Evolutionary conservation across 2,329 filamentous ascomycete genomes (phyloP).

Genomic region (Colletotrichum sidae): DNA sequence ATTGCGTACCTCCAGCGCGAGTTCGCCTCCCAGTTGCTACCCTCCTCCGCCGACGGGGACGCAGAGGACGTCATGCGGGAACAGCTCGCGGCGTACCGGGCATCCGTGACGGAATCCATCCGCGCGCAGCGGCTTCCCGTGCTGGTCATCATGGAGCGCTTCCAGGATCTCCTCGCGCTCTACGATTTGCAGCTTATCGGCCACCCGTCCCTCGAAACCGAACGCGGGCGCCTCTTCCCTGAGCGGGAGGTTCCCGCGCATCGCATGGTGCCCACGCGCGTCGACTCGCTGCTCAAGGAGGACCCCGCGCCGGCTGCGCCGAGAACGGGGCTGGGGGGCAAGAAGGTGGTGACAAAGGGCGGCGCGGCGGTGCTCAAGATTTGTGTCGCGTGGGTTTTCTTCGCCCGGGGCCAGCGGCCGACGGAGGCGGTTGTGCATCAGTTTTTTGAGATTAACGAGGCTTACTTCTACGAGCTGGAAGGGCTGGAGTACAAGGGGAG

Average conservation of each 20-base stretch:
- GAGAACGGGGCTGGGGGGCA: background rate
- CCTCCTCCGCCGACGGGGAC: background rate
- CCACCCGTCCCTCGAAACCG: background rate
- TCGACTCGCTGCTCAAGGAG: conserved; percentile 18
- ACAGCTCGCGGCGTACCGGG: conserved; percentile 8
- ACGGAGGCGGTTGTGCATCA: conserved; percentile 20
- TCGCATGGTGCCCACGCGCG: conserved; percentile 15
- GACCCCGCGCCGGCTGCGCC: background rate
- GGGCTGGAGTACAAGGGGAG: conserved; percentile 19
- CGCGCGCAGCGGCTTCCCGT: conserved; percentile 12
- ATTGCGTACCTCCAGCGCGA: conserved; percentile 21
- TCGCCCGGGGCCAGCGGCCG: conserved; percentile 9
- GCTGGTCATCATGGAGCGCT: conserved; percentile 25
- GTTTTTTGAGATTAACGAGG: conserved; percentile 24
- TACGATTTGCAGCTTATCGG: conserved; percentile 20
- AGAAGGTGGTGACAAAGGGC: conserved; percentile 15
- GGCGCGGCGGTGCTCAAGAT: conserved; percentile 28
- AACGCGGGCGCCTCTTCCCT: background rate
- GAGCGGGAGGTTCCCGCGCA: background rate
- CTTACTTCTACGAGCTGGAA: conserved; percentile 25
- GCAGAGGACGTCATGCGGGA: background rate
- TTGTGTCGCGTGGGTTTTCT: conserved; percentile 25
- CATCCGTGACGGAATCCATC: conserved; percentile 8
- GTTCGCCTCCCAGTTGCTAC: background rate
- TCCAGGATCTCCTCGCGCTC: conserved; percentile 18